Evolutionary conservation across 257 asterid genomes (phyloP).

Genomic region (Henckelia pumila): DNA sequence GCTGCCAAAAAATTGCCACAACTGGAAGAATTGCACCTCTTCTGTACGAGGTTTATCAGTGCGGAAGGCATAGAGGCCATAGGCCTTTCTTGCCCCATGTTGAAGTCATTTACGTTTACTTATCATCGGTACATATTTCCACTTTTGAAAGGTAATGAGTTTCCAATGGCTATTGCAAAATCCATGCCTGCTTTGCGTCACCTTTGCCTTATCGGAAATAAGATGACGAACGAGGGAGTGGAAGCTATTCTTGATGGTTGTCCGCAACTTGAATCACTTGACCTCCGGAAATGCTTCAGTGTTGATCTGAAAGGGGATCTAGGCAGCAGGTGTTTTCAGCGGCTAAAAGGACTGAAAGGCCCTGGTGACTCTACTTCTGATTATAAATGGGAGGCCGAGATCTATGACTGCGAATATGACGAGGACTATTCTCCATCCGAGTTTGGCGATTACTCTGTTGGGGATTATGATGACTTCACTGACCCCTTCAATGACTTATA

Average conservation of each 20-base stretch:
- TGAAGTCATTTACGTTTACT: conserved; percentile 38
- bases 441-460: conserved; percentile 15
- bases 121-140: not conserved
- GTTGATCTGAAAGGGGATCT: conserved; percentile 35
- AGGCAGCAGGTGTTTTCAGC: conserved; percentile 35
- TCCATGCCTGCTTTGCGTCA: conserved; percentile 43
- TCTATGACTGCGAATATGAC: not conserved
- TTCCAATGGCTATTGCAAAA: conserved; percentile 41
- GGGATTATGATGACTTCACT: conserved; percentile 23
- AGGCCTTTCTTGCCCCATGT: conserved; percentile 38
- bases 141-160: conserved; percentile 8
- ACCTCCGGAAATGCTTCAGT: conserved; percentile 36
- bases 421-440: conserved; percentile 14
- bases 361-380: conserved; percentile 34
- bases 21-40: conserved; percentile 53
- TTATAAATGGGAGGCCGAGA: conserved; percentile 20
- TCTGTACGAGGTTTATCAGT: not conserved
- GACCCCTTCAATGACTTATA: conserved; percentile 19
- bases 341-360: conserved; percentile 31
- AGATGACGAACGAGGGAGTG: conserved; percentile 32
- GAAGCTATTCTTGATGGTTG: conserved; percentile 49
- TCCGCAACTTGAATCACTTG: conserved; percentile 50
- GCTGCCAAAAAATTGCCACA: conserved; percentile 34
- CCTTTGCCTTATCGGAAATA: conserved; percentile 36
- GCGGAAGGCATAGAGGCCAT: conserved; percentile 25